These are phyloP conservation scores for Penicillium psychrosexuale DNA, from an alignment of 2,329 filamentous ascomycete species.

Conservation along the genomic window DNA sequence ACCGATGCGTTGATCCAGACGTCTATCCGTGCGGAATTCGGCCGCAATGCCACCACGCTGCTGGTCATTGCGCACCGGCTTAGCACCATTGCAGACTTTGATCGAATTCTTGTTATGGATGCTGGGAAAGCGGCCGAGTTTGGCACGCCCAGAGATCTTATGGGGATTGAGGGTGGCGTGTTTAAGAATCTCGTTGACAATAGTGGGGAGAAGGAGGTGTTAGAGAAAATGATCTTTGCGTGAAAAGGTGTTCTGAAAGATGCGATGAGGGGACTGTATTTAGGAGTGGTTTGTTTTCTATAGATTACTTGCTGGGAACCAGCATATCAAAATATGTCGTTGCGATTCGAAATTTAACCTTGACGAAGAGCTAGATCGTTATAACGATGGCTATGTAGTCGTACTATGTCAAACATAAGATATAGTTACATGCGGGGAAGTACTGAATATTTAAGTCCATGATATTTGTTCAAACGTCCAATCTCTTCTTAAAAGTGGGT, in stretches of 20 bases:
- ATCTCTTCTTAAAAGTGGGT: no score
- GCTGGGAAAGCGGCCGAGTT: constrained; percentile 68
- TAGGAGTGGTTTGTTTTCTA: neutral
- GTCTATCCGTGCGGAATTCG: constrained; percentile 70
- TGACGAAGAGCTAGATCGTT: neutral
- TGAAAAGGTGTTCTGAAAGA: neutral
- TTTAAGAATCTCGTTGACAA: constrained; percentile 26
- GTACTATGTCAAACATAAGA: neutral
- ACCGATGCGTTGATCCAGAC: constrained; percentile 73
- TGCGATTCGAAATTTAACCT: neutral
- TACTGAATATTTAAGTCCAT: neutral
- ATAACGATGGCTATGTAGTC: no score
- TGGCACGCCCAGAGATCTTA: constrained; percentile 62
- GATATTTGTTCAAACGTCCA: neutral
- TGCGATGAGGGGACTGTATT: neutral
- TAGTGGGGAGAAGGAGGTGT: constrained; percentile 24
- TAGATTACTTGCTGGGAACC: neutral
- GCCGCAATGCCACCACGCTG: constrained; percentile 57
- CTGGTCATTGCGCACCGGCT: constrained; percentile 73
- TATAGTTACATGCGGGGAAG: neutral
- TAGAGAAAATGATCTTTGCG: constrained; percentile 25
- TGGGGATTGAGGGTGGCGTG: constrained; percentile 33
- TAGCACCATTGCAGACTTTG: constrained; percentile 74
- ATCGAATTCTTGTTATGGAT: constrained; percentile 68
- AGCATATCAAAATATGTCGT: neutral